Evolutionary conservation across 768 basidiomycete species (phyloP).

Genomic region (Stropharia rugosoannulata): DNA sequence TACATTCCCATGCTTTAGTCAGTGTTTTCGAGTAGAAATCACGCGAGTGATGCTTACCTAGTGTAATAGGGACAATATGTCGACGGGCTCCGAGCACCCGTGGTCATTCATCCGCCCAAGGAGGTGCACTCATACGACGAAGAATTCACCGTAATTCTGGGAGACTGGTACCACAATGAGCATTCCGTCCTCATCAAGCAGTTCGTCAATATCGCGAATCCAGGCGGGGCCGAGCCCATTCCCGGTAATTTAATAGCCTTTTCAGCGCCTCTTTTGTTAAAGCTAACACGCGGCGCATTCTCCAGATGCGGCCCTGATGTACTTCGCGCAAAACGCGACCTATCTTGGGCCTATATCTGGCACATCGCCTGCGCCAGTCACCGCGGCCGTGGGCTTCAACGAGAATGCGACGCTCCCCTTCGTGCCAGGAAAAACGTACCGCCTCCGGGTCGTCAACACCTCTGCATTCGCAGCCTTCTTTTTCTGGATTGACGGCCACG

Average conservation of each 20-base stretch:
- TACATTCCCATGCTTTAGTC: slow-evolving; percentile 64
- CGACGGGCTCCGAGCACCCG: slow-evolving; percentile 88
- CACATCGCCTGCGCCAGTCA: slow-evolving; percentile 47
- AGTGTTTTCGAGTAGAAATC: slow-evolving; percentile 13
- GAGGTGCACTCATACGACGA: slow-evolving; percentile 81
- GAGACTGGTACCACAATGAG: slow-evolving; percentile 92
- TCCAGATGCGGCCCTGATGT: slow-evolving; percentile 76
- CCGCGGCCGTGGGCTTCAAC: slow-evolving; percentile 73
- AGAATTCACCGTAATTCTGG: slow-evolving; percentile 83
- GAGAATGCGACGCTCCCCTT: slow-evolving; percentile 86
- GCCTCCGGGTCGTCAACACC: slow-evolving; percentile 86
- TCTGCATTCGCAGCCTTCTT: slow-evolving; percentile 72
- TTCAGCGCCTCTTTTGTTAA: not conserved
- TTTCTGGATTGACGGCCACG: slow-evolving; percentile 89
- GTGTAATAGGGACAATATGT: slow-evolving; percentile 78
- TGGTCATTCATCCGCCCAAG: slow-evolving; percentile 69
- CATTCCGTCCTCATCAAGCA: slow-evolving; percentile 58
- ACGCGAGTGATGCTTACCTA: not conserved
- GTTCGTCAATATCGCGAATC: slow-evolving; percentile 75
- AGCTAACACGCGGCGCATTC: not conserved
- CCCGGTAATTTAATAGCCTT: slow-evolving; percentile 43
- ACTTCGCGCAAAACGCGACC: slow-evolving; percentile 72
- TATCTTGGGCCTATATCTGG: slow-evolving; percentile 67
- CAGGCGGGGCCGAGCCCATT: slow-evolving; percentile 84
- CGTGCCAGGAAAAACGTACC: slow-evolving; percentile 85